phyloP scores from a whole-genome alignment of 2,329 filamentous ascomycete species.

The Claviceps sp. region DNA sequence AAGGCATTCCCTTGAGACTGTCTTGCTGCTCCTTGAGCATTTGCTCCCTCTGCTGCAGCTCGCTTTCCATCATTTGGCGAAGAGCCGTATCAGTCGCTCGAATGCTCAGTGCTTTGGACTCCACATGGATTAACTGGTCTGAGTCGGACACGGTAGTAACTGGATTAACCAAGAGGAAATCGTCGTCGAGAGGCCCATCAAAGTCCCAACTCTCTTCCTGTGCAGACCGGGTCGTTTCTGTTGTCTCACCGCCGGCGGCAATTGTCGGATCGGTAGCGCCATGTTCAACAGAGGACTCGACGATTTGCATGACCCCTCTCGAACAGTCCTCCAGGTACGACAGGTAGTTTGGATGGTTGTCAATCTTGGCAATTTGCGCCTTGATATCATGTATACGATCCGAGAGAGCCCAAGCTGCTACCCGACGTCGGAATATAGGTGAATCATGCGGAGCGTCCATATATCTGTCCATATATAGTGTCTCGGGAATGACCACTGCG shows the following conservation, averaged over 20 bases:
- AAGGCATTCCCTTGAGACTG: slow-evolving; percentile 52
- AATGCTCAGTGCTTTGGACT: slow-evolving; percentile 10
- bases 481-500: slow-evolving; percentile 65
- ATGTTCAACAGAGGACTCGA: neutral
- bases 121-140: neutral
- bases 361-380: slow-evolving; percentile 18
- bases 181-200: slow-evolving; percentile 24
- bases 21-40: slow-evolving; percentile 20
- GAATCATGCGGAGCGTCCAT: slow-evolving; percentile 53
- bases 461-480: slow-evolving; percentile 79
- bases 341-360: slow-evolving; percentile 14
- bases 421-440: slow-evolving; percentile 48
- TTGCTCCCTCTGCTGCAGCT: slow-evolving; percentile 20
- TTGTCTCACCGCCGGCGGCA: neutral
- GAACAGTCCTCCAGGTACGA: slow-evolving; percentile 16
- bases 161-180: slow-evolving; percentile 18
- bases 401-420: slow-evolving; percentile 64
- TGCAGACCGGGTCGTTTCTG: neutral
- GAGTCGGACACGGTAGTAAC: slow-evolving; percentile 2
- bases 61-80: slow-evolving; percentile 31
- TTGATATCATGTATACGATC: slow-evolving; percentile 45
- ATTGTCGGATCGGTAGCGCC: neutral
- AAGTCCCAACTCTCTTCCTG: slow-evolving; percentile 23
- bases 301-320: slow-evolving; percentile 11
- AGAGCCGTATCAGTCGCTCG: slow-evolving; percentile 16